Evolutionary conservation across 371 early-diverging fungal genomes (phyloP).

Genomic region (Fennellomyces sp.): DNA sequence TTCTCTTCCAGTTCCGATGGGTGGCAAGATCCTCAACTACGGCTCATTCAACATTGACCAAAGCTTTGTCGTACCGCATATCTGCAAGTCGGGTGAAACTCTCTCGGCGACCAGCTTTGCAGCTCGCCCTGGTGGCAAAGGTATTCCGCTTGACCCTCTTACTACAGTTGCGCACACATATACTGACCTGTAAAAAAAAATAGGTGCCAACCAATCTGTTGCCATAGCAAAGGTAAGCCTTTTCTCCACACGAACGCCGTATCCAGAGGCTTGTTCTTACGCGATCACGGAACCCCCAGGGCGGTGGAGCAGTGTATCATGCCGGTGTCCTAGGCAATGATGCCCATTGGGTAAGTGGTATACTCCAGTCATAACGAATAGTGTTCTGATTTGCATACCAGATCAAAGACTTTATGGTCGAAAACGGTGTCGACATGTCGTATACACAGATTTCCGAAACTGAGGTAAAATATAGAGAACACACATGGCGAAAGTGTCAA

Average conservation of each 20-base stretch:
- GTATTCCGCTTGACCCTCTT: too few relatives aligned
- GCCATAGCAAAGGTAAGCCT: constrained; percentile 75
- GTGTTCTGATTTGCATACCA: constrained; percentile 5
- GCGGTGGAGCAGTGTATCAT: constrained; percentile 71
- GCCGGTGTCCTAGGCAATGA: constrained; percentile 89
- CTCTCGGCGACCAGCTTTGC: constrained; percentile 63
- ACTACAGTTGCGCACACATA: too few relatives aligned
- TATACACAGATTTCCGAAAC: constrained; percentile 28
- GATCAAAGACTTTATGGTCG: constrained; percentile 36
- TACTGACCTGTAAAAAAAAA: neutral
- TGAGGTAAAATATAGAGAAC: constrained; percentile 23
- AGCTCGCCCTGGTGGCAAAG: constrained; percentile 86
- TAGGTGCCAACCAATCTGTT: constrained; percentile 86
- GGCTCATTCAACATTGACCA: constrained; percentile 93
- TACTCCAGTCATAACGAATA: too few relatives aligned
- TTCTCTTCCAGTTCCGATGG: constrained; percentile 5
- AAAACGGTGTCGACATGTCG: constrained; percentile 45
- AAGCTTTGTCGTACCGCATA: constrained; percentile 82
- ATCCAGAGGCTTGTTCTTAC: too few relatives aligned
- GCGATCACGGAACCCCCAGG: too few relatives aligned
- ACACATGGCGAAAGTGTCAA: too few relatives aligned
- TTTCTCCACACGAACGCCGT: too few relatives aligned
- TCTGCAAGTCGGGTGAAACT: constrained; percentile 85
- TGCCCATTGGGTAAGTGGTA: constrained; percentile 75
- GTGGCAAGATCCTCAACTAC: constrained; percentile 65